These are phyloP conservation scores for Pisolithus tinctorius DNA, from an alignment of 768 basidiomycete genomes.

Conservation along the genomic window DNA sequence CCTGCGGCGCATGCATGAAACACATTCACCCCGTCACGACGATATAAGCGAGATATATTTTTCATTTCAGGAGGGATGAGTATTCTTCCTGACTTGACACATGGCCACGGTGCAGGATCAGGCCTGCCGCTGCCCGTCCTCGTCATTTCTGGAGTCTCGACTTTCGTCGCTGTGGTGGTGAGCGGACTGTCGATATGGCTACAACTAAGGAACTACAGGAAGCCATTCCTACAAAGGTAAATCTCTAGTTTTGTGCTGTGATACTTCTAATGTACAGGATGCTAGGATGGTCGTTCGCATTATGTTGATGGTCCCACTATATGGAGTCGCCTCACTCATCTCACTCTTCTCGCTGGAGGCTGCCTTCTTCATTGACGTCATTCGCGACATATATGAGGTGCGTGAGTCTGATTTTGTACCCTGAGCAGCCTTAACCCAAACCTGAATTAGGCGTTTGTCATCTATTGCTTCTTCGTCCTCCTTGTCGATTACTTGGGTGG, in stretches of 20 bases:
- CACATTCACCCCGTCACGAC: neutral
- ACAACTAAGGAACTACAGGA: slow-evolving; percentile 82
- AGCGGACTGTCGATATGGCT: slow-evolving; percentile 70
- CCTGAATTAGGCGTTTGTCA: slow-evolving; percentile 72
- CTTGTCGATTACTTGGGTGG: slow-evolving; percentile 85
- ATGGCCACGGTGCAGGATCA: slow-evolving; percentile 50
- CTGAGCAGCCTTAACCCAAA: neutral
- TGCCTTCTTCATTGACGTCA: slow-evolving; percentile 92
- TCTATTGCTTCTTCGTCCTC: slow-evolving; percentile 87
- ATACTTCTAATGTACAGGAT: neutral
- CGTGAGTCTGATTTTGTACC: slow-evolving; percentile 12
- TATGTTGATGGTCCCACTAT: slow-evolving; percentile 95
- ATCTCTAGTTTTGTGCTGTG: neutral
- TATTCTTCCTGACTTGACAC: slow-evolving; percentile 10
- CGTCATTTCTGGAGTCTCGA: slow-evolving; percentile 52
- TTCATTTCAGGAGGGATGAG: slow-evolving; percentile 1
- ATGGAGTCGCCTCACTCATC: slow-evolving; percentile 85
- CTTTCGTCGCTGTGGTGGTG: slow-evolving; percentile 64
- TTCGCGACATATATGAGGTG: slow-evolving; percentile 96
- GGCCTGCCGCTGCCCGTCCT: slow-evolving; percentile 53
- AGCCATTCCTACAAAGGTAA: slow-evolving; percentile 74
- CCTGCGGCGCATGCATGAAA: neutral
- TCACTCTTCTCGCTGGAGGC: slow-evolving; percentile 91
- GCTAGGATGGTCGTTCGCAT: slow-evolving; percentile 85
- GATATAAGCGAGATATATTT: too few species aligned